Conservation (phyloP, 805 yeast genomes). For the Hanseniaspora pseudoguilliermondii region DNA sequence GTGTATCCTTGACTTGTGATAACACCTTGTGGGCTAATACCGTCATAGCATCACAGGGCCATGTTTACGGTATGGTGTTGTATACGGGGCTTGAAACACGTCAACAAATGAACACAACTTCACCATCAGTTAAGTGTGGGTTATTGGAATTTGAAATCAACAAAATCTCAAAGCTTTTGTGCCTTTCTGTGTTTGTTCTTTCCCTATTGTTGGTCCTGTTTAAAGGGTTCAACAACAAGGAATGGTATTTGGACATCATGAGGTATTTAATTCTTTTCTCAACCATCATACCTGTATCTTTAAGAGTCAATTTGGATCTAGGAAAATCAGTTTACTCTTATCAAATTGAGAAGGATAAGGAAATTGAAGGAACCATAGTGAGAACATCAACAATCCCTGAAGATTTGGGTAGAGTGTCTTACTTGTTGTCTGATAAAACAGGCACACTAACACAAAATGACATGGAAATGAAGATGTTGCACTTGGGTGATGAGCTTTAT, state of each 20-base stretch:
- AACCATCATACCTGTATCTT: constrained; percentile 89
- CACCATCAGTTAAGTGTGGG: constrained; percentile 78
- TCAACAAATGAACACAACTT: constrained; percentile 86
- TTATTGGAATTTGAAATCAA: constrained; percentile 84
- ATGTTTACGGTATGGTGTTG: constrained; percentile 74
- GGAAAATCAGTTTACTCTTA: constrained; percentile 94
- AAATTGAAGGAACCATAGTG: constrained; percentile 78
- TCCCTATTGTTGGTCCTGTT: constrained; percentile 67
- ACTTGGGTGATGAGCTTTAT: constrained; percentile 83
- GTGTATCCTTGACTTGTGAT: constrained; percentile 63
- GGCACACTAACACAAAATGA: constrained; percentile 97
- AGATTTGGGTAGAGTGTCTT: constrained; percentile 91
- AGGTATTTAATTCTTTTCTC: constrained; percentile 84
- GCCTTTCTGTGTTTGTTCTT: constrained; percentile 70
- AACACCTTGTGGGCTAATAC: constrained; percentile 98
- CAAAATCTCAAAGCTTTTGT: constrained; percentile 70
- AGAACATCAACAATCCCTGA: constrained; percentile 97
- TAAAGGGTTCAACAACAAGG: constrained; percentile 50
- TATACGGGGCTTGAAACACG: constrained; percentile 91
- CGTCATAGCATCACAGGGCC: constrained; percentile 77
- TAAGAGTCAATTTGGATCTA: constrained; percentile 85
- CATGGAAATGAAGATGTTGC: constrained; percentile 89
- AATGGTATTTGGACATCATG: constrained; percentile 86
- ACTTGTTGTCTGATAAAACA: constrained; percentile 82
- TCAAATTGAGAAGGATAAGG: constrained; percentile 77